Percentiles rank a stretch among this genome's conserved stretches.
phyloP scores from a whole-genome alignment of 495 filamentous ascomycete species.

The Hamigera avellanea region DNA sequence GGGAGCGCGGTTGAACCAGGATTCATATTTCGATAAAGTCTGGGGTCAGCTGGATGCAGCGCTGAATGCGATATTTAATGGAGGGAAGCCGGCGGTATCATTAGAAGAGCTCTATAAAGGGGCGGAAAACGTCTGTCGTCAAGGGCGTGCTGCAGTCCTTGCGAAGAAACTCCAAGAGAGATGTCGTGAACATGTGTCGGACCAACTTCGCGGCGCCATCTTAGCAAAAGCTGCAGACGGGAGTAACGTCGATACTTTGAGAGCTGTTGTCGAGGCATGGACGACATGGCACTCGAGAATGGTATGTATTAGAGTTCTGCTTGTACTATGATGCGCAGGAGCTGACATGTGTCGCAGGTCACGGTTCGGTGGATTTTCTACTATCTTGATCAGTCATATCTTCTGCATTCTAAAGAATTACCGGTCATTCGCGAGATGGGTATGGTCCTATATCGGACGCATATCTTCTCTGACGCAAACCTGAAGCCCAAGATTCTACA shows the following conservation, averaged over 20 bases:
- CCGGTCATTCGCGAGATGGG: conserved; percentile 48
- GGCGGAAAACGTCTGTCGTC: conserved; percentile 80
- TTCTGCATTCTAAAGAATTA: conserved; percentile 51
- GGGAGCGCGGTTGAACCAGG: conserved; percentile 42
- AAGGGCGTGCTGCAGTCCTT: conserved; percentile 54
- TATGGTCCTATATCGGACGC: conserved; percentile 42
- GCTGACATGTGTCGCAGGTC: conserved; percentile 30
- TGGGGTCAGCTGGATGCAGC: conserved; percentile 63
- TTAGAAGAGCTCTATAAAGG: conserved; percentile 82
- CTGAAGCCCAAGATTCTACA: conserved; percentile 46
- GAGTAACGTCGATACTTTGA: conserved; percentile 52
- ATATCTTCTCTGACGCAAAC: conserved; percentile 41
- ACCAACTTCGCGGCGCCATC: conserved; percentile 42
- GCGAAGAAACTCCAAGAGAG: conserved; percentile 47
- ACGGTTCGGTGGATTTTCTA: conserved; percentile 79
- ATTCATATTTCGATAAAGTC: conserved; percentile 60
- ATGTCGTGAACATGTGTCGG: conserved; percentile 51
- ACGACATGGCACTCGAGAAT: conserved; percentile 66
- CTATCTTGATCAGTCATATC: conserved; percentile 81
- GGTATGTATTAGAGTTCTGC: conserved; percentile 29
- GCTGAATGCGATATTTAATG: conserved; percentile 57
- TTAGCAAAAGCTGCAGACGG: conserved; percentile 32
- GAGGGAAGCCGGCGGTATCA: conserved; percentile 48
- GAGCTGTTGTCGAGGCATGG: conserved; percentile 60
- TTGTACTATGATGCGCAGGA: conserved; percentile 4